Percentiles rank a stretch among this genome's conserved stretches.
phyloP scores from a whole-genome alignment of 2,329 filamentous ascomycete genomes.

The Paracorniculantispora psalliotae region DNA sequence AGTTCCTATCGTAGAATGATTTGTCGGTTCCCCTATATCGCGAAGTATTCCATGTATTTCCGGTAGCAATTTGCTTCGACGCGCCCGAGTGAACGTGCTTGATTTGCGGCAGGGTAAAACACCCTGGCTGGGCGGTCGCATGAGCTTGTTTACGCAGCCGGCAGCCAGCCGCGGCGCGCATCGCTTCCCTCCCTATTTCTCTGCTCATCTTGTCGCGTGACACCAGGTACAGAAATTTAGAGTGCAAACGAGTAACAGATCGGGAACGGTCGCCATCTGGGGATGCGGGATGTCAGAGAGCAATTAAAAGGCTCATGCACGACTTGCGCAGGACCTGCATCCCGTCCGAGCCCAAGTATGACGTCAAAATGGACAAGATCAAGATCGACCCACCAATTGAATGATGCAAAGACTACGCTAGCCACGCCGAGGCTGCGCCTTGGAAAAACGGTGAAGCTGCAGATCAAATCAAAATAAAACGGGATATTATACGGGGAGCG shows the following conservation, averaged over 20 bases:
- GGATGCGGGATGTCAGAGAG: not conserved
- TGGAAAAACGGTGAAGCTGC: not conserved
- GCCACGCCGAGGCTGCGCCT: not conserved
- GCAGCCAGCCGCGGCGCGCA: conserved; percentile 4
- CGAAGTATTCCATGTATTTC: not conserved
- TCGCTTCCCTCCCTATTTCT: conserved; percentile 2
- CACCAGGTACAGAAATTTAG: not conserved
- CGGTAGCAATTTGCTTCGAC: not conserved
- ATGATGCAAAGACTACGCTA: not conserved
- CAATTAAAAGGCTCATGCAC: conserved; percentile 7
- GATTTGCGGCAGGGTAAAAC: not conserved
- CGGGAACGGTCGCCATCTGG: not conserved
- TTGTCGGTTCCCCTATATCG: not conserved
- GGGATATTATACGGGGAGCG: no score
- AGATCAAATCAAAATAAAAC: not conserved
- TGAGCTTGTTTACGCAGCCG: not conserved
- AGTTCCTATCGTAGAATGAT: conserved; percentile 1
- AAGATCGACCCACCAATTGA: conserved; percentile 11
- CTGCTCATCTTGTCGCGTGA: not conserved
- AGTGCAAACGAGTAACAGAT: not conserved
- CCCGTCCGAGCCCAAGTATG: conserved; percentile 4
- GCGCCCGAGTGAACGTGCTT: conserved; percentile 3
- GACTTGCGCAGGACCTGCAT: not conserved
- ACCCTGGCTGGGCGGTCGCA: not conserved
- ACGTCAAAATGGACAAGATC: conserved; percentile 9